Evolutionary conservation across 306 rosid genomes (phyloP).

Genomic region (barrel medic (Medicago truncatula)): DNA sequence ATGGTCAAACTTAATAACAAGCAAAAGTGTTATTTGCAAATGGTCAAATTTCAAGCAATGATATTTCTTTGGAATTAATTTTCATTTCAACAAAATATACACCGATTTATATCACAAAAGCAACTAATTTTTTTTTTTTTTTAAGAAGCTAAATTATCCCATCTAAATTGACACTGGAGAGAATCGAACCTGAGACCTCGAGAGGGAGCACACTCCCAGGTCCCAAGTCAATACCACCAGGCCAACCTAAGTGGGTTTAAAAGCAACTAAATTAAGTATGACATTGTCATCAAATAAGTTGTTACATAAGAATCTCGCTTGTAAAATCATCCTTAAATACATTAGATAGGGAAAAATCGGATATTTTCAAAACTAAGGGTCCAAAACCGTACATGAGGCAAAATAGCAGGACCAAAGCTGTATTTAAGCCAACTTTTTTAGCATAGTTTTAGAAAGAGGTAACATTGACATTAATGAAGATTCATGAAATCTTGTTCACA

Average conservation of each 20-base stretch:
- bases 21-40: constrained; percentile 9
- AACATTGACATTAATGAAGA: background rate
- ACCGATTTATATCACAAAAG: background rate
- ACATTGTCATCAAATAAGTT: background rate
- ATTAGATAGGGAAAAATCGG: background rate
- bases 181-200: too few relatives aligned
- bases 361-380: background rate
- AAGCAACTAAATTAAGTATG: too few relatives aligned
- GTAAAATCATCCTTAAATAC: background rate
- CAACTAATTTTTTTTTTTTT: background rate
- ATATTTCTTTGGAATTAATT: background rate
- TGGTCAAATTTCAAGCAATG: background rate
- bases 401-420: background rate
- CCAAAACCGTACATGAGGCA: background rate
- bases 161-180: too few relatives aligned
- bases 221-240: too few relatives aligned
- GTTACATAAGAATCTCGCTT: background rate
- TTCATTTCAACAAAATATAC: background rate
- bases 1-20: background rate
- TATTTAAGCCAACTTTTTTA: background rate
- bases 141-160: too few relatives aligned
- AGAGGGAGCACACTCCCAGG: too few relatives aligned
- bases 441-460: background rate
- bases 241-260: too few relatives aligned
- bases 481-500: background rate